Base-by-base conservation (phyloP, 2,329 filamentous ascomycete species). In the Macrophomina tecta region DNA sequence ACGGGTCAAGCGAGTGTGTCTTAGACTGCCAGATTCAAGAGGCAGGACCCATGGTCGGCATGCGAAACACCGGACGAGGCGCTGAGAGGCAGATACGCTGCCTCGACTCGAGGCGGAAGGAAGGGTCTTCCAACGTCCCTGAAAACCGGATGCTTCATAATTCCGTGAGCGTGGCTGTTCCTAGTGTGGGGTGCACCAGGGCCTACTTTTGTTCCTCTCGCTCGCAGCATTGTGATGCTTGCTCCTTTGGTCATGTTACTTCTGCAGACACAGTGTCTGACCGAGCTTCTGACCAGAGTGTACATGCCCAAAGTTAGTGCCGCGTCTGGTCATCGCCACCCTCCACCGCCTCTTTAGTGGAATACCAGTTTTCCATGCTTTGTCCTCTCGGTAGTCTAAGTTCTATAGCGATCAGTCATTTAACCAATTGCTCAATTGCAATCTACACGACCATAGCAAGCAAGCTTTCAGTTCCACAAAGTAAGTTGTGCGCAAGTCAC, bases 21-120 rank as follows among this genome's bases (percentile, higher is more conserved):
- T 23, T 49, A 38, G 58, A 62, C 58, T 49, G 34, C 32, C n/a
- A 48, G 30, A 32, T 46, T 34, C 56, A 36, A 48, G 40, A 46
- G 40, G 18, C 40, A 34, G n/a, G 40, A 32, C 53, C 36, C 55
- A 45, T 46, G 42, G 36, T 30, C 36, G 32, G 36, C 55, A 45
- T 58, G 55, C 45, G 58, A 62, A 51, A 62, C 58, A 49, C 32
- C 58, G 46, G 42, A 28, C 38, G 55, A 45, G 55, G 55, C 55
- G 52, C 52, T 16, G 56, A n/a, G 14, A 34, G 16, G 42, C 11
- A 49, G 28, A 23, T 23, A 36, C 56, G 36, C 18, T 14, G 5
- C 16, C 52, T 38, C 32, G 32, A 36, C 32, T 55, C 52, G 52
- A 12, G 16, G 14, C 52, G 14, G n/a, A 7, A 18, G n/a, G 38